Conservation (phyloP, 2,329 filamentous ascomycete species). For the Microdochium bolleyi region DNA sequence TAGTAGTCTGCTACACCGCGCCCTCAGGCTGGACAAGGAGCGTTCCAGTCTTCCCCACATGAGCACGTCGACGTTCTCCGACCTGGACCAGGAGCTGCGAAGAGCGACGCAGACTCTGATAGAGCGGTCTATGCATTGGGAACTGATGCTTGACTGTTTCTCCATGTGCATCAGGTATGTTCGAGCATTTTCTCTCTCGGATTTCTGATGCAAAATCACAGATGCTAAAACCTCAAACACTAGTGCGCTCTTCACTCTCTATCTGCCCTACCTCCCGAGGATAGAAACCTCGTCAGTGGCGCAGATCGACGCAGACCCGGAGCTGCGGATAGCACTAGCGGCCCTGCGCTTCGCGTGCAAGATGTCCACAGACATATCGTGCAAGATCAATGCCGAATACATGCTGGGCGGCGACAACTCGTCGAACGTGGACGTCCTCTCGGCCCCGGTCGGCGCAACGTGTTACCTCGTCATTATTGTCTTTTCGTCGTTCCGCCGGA, state of each 20-base stretch:
- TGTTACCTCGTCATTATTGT: conserved; percentile 21
- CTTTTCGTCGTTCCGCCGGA: conserved; percentile 14
- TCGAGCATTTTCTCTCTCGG: neutral
- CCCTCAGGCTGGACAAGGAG: conserved; percentile 18
- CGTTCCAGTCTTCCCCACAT: conserved; percentile 8
- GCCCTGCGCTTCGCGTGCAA: conserved; percentile 22
- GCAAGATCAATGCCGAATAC: conserved; percentile 19
- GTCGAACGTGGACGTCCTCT: conserved; percentile 15
- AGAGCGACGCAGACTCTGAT: conserved; percentile 15
- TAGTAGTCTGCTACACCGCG: conserved; percentile 19
- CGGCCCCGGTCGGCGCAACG: conserved; percentile 20
- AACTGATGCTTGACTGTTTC: conserved; percentile 21
- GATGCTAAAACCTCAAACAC: neutral
- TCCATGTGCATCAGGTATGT: conserved; percentile 22
- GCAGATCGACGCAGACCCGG: conserved; percentile 7
- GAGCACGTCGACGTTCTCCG: conserved; percentile 13
- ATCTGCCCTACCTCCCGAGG: conserved; percentile 20
- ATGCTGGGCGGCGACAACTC: conserved; percentile 3
- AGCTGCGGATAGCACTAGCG: conserved; percentile 16
- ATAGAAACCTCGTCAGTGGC: conserved; percentile 11
- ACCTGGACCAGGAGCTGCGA: conserved; percentile 19
- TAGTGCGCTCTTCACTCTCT: conserved; percentile 21
- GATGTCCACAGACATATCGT: conserved; percentile 23
- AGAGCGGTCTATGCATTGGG: conserved; percentile 18
- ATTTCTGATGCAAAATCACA: neutral